Conservation (phyloP, 2,329 filamentous ascomycete genomes). For the Penicillium capsulatum region DNA sequence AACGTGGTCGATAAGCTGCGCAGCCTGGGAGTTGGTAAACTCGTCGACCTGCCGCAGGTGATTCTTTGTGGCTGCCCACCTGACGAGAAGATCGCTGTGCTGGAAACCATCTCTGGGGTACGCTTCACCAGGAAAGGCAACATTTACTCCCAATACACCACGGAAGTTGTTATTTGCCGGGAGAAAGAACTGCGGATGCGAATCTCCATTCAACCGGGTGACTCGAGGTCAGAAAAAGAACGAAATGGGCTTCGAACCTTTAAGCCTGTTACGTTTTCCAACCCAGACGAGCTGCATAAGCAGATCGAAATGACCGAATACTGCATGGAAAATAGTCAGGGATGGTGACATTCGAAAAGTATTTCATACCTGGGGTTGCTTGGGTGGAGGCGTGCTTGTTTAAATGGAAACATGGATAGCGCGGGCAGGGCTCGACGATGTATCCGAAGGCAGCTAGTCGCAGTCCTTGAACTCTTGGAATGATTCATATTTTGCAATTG, state of each 20-base stretch:
- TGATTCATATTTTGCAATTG: too few species aligned
- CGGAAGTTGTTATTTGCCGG: conserved; percentile 54
- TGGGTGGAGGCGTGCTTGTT: too few species aligned
- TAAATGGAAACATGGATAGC: not conserved
- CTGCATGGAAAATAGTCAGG: too few species aligned
- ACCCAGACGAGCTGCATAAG: too few species aligned
- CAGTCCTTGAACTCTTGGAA: not conserved
- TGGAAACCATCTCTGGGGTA: conserved; percentile 61
- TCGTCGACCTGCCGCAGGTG: conserved; percentile 52
- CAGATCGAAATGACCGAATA: too few species aligned
- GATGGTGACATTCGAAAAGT: too few species aligned
- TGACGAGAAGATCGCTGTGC: conserved; percentile 61
- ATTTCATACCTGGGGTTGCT: too few species aligned
- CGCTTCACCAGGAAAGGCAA: conserved; percentile 55
- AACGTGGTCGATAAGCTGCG: conserved; percentile 53
- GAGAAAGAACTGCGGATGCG: conserved; percentile 26
- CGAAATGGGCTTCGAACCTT: too few species aligned
- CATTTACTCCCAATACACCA: conserved; percentile 59
- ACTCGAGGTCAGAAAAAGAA: too few species aligned
- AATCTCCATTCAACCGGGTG: too few species aligned
- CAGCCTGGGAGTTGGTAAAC: conserved; percentile 46
- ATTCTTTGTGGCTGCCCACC: conserved; percentile 60
- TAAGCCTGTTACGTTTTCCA: too few species aligned
- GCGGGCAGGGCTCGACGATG: not conserved
- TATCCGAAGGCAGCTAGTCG: not conserved